Evolutionary conservation across 2,329 filamentous ascomycete genomes (phyloP), one percentile per base, ranked within the genome.

Genomic region (Hypoxylon sp.): DNA sequence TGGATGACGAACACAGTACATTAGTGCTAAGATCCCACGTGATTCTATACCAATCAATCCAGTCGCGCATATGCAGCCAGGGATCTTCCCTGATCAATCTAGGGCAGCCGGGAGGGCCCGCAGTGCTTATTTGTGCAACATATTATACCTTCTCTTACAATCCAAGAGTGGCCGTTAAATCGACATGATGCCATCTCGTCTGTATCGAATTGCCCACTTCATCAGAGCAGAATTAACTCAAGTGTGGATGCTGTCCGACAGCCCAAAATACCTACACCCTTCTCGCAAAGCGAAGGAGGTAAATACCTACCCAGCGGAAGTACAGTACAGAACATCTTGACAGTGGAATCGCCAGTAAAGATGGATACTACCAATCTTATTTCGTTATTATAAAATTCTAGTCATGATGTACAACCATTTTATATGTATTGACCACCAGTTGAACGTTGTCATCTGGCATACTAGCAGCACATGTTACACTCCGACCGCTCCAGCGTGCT

Each of bases 401-500:
- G 14, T 25, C 21, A 53, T 8, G 4, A 9, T 16, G 29, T 43
- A 54, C n/a, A 29, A 19, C 37, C 8, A 21, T 5, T 30, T 19
- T n/a, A 30, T 25, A 39, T 7, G 5, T 6, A 30, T 39, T n/a
- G n/a, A n/a, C n/a, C n/a, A n/a, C n/a, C 34, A 16, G 34, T 39
- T 16, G 7, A n/a, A 2, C n/a, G 5, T 21, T 54, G 11, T 11
- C 9, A 30, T n/a, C 45, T 4, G 16, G 7, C 19, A 46, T 29
- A n/a, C 16, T 32, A 12, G 14, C 5, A 46, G 27, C 16, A 25
- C 39, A 16, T 23, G 12, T 59, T 14, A 64, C 9, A 61, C 46
- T 7, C 61, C 63, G 7, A 65, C 61, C 2, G 58, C 59, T 5
- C 64, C 61, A 8, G 45, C 60, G 7, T 62, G 57, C 48, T 65